Evolutionary conservation across 768 basidiomycete species (phyloP).

Genomic region (Tylopilus balloui): DNA sequence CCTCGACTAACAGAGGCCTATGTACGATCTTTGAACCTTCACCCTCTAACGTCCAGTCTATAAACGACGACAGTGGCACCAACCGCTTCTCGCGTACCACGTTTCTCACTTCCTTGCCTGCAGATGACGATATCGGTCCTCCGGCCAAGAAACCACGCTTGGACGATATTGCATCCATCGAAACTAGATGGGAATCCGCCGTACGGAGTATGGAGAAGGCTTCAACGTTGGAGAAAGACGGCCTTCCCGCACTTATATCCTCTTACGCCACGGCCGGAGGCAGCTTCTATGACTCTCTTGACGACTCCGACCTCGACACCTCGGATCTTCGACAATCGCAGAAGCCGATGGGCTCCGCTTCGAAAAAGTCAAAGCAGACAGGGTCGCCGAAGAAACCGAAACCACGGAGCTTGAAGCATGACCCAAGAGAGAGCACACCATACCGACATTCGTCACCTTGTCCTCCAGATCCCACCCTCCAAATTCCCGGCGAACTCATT

Average conservation of each 20-base stretch:
- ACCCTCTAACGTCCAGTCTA: slow-evolving; percentile 39
- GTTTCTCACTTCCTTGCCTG: slow-evolving; percentile 25
- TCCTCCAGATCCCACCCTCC: slow-evolving; percentile 43
- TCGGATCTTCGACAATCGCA: slow-evolving; percentile 7
- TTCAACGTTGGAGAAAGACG: slow-evolving; percentile 43
- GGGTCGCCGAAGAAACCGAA: slow-evolving; percentile 15
- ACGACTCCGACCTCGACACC: slow-evolving; percentile 22
- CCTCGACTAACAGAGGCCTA: slow-evolving; percentile 21
- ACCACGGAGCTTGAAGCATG: slow-evolving; percentile 16
- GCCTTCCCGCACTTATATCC: slow-evolving; percentile 41
- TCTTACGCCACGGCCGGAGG: slow-evolving; percentile 22
- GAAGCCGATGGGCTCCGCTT: not conserved
- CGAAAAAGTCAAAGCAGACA: slow-evolving; percentile 7
- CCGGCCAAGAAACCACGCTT: slow-evolving; percentile 45
- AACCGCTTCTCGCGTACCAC: slow-evolving; percentile 43
- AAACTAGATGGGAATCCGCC: slow-evolving; percentile 46
- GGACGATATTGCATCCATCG: slow-evolving; percentile 24
- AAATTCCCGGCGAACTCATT: slow-evolving; percentile 66
- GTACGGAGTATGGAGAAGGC: slow-evolving; percentile 42
- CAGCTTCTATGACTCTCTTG: slow-evolving; percentile 25
- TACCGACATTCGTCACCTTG: slow-evolving; percentile 38
- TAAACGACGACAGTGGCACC: slow-evolving; percentile 29
- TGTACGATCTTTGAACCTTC: slow-evolving; percentile 33
- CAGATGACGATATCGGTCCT: slow-evolving; percentile 23
- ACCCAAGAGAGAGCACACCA: slow-evolving; percentile 1